Conservation (phyloP, 2,329 filamentous ascomycete genomes). For the Domatiomyces globalis region DNA sequence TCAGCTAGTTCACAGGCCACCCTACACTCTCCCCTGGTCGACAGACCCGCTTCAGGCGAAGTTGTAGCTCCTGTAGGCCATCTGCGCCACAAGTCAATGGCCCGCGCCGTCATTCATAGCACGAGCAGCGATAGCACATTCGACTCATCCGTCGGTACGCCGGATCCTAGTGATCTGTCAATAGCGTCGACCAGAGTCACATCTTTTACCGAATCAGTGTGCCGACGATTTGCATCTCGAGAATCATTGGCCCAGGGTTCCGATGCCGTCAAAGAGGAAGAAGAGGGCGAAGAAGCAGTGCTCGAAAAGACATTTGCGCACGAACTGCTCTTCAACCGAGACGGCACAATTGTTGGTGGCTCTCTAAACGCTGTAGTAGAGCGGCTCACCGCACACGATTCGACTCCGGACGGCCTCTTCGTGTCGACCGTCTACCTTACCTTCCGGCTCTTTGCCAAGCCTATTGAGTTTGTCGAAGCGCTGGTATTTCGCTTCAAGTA, state of each 20-base stretch:
- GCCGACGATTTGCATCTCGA: slow-evolving; percentile 55
- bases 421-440: slow-evolving; percentile 93
- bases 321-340: slow-evolving; percentile 84
- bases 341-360: slow-evolving; percentile 85
- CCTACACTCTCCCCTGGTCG: neutral
- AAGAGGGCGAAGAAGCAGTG: slow-evolving; percentile 65
- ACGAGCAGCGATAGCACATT: slow-evolving; percentile 64
- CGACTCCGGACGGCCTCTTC: slow-evolving; percentile 80
- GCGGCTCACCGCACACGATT: slow-evolving; percentile 80
- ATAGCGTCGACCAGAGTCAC: slow-evolving; percentile 76
- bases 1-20: neutral
- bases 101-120: slow-evolving; percentile 29
- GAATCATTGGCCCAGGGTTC: slow-evolving; percentile 51
- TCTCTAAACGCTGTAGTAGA: slow-evolving; percentile 86
- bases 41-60: neutral
- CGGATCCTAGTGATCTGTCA: slow-evolving; percentile 69
- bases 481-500: slow-evolving; percentile 91
- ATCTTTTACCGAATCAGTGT: slow-evolving; percentile 31
- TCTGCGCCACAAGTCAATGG: slow-evolving; percentile 2
- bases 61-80: neutral
- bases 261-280: slow-evolving; percentile 55
- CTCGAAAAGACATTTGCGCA: slow-evolving; percentile 85
- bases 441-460: slow-evolving; percentile 82
- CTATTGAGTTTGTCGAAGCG: slow-evolving; percentile 60
- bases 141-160: slow-evolving; percentile 35